Evolutionary conservation across 305 asterid species (phyloP).

Genomic region (Rubia peregrina): DNA sequence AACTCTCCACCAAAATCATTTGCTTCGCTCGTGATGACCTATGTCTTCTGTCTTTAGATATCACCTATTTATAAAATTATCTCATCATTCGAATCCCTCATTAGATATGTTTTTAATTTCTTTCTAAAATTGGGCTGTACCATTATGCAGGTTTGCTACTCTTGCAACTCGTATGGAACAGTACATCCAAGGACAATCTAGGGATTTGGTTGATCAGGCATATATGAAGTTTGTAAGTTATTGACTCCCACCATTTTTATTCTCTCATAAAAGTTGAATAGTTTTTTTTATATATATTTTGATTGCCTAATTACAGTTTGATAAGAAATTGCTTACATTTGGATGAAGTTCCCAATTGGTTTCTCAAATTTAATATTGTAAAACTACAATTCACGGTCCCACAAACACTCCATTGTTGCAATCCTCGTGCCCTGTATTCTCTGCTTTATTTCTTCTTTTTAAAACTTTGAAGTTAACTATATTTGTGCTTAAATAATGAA

Average conservation of each 20-base stretch:
- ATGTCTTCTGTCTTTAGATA: not conserved
- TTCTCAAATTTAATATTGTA: not conserved
- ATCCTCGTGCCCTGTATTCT: slow-evolving; percentile 1
- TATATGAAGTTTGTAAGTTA: slow-evolving; percentile 80
- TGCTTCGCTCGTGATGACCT: not conserved
- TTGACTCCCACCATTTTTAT: slow-evolving; percentile 8
- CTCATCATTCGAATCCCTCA: not conserved
- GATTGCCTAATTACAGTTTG: not conserved
- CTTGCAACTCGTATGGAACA: slow-evolving; percentile 99
- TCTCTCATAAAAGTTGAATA: not conserved
- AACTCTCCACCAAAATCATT: not conserved
- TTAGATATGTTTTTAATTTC: not conserved
- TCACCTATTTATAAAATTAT: not conserved
- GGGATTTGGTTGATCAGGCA: slow-evolving; percentile 98
- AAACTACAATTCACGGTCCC: not conserved
- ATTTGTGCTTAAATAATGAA: slow-evolving; percentile 3
- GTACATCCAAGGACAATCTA: slow-evolving; percentile 96
- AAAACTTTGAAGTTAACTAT: not conserved
- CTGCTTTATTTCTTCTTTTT: slow-evolving; percentile 1
- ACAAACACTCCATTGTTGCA: not conserved
- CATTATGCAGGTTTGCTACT: slow-evolving; percentile 61
- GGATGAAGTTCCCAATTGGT: not conserved
- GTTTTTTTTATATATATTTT: not conserved
- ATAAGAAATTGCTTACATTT: not conserved
- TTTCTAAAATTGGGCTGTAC: not conserved